Base-by-base conservation (phyloP, 257 asterid genomes). In the Fraxinus excelsior region DNA sequence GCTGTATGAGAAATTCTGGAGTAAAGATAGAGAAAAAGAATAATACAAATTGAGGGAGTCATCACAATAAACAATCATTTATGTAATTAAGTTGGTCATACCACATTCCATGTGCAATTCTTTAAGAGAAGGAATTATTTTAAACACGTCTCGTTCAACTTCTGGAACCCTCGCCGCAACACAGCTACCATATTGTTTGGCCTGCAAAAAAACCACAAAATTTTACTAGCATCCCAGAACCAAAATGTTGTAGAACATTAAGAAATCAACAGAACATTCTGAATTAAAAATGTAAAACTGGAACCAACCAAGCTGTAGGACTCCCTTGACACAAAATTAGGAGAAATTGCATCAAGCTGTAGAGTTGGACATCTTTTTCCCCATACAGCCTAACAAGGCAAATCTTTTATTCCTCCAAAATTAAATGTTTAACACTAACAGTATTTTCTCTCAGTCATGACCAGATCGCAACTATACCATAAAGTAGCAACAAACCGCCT, bases 101-200 rank as follows among this genome's bases (percentile, higher is more conserved):
- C 97, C 91, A 85, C 87, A 60, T 80, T 93, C 85, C 90, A 90
- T 97, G 91, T 89, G 92, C 99, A 95, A 82, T 86, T 88, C 75
- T 87, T 85, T 69, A 95, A 87, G 78, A 78, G 74, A 76, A 89
- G 81, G 79, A 95, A 95, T 82, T 95, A 97, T 87, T 91, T 91
- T 68, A 79, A 75, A 71, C 99, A 90, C 87, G 83, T 95, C 96
- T 35, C 73, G 88, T 81, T 95, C 98, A 60, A 95, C 88, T 86
- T 85, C 89, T 78, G 98, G 98, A 82, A 91, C 88, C 83, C 88
- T 93, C 76, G 91, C 80, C 19, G 97, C 90, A 82, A 93, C 94
- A 86, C 99, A 95, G 73, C 83, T 85, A 53, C 98, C 96, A 23
- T 93, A 95, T 56, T 83, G 90, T 87, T 91, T 93, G 67, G 93